Percentiles rank a stretch among this genome's conserved stretches.
Evolutionary conservation across 78 protist genomes (phyloP).

Genomic region (Bodo saltans): DNA sequence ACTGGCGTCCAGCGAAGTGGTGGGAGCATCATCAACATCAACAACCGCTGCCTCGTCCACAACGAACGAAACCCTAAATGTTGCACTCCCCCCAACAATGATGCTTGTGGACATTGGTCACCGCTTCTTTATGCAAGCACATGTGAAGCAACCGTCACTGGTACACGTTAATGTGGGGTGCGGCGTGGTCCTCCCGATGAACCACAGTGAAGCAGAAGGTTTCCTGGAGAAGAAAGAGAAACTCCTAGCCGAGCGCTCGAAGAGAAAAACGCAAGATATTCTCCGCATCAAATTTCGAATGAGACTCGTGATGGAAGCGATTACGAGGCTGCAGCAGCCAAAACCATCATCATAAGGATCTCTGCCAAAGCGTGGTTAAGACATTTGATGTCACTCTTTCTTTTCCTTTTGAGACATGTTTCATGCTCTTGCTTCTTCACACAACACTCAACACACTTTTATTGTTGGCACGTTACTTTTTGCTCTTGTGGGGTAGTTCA

Average conservation of each 20-base stretch:
- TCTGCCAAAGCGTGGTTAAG: too few species aligned
- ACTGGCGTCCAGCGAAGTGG: too few species aligned
- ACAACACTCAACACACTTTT: too few species aligned
- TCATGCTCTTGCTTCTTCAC: too few species aligned
- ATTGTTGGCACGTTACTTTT: too few species aligned
- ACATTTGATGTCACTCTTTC: too few species aligned
- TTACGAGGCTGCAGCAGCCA: neutral
- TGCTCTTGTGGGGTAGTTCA: too few species aligned
- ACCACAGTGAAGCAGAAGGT: neutral
- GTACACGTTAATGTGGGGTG: neutral
- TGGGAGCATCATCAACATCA: too few species aligned
- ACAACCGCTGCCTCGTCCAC: too few species aligned
- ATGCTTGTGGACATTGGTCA: neutral
- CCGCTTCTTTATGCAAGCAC: neutral
- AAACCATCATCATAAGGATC: too few species aligned
- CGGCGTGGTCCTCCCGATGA: neutral
- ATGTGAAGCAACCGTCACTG: neutral
- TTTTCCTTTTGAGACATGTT: too few species aligned
- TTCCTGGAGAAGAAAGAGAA: neutral
- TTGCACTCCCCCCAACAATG: neutral
- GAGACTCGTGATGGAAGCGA: neutral
- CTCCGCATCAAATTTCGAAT: neutral
- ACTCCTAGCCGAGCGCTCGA: neutral
- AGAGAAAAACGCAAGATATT: neutral
- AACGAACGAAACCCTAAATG: too few species aligned